phyloP scores from a whole-genome alignment of 306 rosid genomes.

The Prinsepia uniflora region DNA sequence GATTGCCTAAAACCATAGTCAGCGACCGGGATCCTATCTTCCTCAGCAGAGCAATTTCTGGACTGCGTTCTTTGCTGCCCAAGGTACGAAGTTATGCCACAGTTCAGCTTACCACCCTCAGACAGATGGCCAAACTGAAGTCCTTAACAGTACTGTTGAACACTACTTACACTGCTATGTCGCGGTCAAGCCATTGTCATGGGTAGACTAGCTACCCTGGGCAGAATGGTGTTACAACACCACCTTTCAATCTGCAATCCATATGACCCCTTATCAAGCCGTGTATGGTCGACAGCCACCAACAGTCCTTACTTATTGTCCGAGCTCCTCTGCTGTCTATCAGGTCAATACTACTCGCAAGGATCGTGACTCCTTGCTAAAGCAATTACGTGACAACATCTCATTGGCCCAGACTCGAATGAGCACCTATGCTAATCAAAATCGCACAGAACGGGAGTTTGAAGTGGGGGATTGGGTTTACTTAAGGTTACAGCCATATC shows the following conservation, averaged over 20 bases:
- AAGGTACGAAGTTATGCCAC: background rate
- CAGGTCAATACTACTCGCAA: too few species aligned
- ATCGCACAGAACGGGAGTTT: background rate
- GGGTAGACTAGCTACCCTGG: background rate
- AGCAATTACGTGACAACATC: accelerated
- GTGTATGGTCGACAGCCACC: background rate
- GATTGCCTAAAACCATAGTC: too few species aligned
- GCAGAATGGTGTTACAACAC: background rate
- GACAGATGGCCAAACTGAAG: background rate
- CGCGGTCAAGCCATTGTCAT: background rate
- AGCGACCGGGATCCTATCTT: background rate
- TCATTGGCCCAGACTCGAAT: background rate
- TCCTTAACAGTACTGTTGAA: background rate
- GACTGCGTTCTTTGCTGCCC: too few species aligned
- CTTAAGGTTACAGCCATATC: background rate
- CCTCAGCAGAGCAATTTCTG: background rate
- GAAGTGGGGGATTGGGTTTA: too few species aligned
- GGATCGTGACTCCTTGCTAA: background rate
- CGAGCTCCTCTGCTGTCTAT: background rate
- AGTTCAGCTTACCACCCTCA: background rate
- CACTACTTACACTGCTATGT: background rate
- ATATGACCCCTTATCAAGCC: background rate
- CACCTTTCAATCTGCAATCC: background rate
- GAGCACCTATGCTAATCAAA: background rate
- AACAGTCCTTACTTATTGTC: accelerated